Conservation (phyloP, 73 alveolate species). For the Durusdinium trenchii region DNA sequence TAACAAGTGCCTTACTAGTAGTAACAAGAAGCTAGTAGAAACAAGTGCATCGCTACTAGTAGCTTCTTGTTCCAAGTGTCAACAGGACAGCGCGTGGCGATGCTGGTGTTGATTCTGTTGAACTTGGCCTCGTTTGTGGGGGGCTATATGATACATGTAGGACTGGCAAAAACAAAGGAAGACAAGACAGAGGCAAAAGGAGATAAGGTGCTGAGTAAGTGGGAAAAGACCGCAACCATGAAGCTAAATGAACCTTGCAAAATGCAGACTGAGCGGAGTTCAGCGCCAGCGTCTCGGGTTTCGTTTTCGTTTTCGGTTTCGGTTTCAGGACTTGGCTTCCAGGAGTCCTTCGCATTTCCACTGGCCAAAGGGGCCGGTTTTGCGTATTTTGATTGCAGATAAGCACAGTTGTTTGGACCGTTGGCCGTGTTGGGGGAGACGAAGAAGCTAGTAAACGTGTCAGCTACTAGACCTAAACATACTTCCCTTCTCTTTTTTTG, state of each 20-base stretch:
- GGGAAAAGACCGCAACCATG: neutral
- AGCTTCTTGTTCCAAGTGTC: no score
- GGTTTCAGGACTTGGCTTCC: conserved; percentile 61
- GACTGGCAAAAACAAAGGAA: neutral
- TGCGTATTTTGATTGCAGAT: no score
- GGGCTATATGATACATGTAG: conserved; percentile 36
- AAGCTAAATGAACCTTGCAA: neutral
- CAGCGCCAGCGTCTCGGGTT: neutral
- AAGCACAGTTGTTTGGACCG: no score
- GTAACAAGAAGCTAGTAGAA: no score
- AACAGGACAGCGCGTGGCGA: conserved; percentile 68
- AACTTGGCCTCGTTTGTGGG: conserved; percentile 43
- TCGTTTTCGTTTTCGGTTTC: neutral
- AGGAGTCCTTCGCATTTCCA: conserved; percentile 55
- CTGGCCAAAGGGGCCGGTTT: conserved; percentile 92
- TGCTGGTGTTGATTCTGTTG: conserved; percentile 24
- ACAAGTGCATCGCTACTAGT: no score
- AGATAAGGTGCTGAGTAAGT: neutral
- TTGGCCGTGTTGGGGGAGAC: no score
- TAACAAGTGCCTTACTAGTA: no score
- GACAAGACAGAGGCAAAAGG: neutral
- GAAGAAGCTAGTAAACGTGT: no score
- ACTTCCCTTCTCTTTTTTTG: no score
- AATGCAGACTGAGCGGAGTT: neutral
- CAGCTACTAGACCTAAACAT: no score